These are phyloP conservation scores for Escallonia rubra DNA, from an alignment of 129 eudicot species.

Conservation along the genomic window DNA sequence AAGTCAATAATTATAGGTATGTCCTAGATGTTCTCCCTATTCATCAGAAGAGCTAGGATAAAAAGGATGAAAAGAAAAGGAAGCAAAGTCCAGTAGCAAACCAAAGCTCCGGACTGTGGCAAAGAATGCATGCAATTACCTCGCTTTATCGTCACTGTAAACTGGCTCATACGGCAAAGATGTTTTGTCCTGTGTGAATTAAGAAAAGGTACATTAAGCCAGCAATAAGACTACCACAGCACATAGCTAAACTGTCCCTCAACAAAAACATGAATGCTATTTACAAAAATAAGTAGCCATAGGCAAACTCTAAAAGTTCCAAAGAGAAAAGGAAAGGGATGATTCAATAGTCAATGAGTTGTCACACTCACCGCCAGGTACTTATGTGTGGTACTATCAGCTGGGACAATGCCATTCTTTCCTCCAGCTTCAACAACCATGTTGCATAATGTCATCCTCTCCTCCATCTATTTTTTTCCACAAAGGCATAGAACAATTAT, in stretches of 20 bases:
- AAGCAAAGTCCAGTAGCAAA: background rate
- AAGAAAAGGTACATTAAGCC: background rate
- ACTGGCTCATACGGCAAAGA: constrained; percentile 56
- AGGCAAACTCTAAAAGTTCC: background rate
- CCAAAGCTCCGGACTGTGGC: background rate
- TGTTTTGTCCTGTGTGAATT: constrained; percentile 43
- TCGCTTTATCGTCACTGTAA: constrained; percentile 61
- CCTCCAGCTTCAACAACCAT: constrained; percentile 79
- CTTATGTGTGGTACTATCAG: constrained; percentile 53
- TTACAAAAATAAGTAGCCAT: background rate
- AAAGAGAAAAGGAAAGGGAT: background rate
- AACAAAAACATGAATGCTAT: background rate
- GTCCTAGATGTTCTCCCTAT: too few species aligned
- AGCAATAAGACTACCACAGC: too few species aligned
- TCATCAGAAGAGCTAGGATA: too few species aligned
- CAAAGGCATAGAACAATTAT: background rate
- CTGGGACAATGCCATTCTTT: constrained; percentile 59
- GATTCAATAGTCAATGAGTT: background rate
- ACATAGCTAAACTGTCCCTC: background rate
- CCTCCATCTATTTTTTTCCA: constrained; percentile 51
- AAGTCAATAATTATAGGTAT: too few species aligned
- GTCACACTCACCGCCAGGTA: constrained; percentile 47
- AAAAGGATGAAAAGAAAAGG: background rate
- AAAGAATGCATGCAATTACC: constrained; percentile 20
- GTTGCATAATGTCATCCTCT: constrained; percentile 72